Conservation (phyloP, 2,329 filamentous ascomycete species). For the Penicillium freii region DNA sequence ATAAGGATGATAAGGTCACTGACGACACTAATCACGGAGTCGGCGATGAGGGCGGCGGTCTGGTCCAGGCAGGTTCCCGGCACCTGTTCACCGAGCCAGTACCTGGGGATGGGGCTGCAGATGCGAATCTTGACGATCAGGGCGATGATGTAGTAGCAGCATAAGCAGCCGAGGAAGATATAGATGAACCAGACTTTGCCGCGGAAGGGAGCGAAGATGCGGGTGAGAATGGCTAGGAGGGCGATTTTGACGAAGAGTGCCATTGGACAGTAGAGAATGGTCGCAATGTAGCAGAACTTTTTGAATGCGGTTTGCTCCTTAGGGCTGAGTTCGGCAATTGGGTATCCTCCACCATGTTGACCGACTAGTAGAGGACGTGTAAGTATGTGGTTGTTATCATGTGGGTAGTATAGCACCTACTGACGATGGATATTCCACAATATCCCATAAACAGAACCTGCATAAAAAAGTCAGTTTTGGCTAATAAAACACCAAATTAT, state of each 20-base stretch:
- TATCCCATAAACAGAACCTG: slow-evolving; percentile 36
- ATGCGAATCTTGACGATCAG: slow-evolving; percentile 41
- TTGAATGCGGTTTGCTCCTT: slow-evolving; percentile 24
- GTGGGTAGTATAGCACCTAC: slow-evolving; percentile 13
- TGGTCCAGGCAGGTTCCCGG: slow-evolving; percentile 38
- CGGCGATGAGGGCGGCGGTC: slow-evolving; percentile 37
- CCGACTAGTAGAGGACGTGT: slow-evolving; percentile 22
- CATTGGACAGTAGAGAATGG: slow-evolving; percentile 43
- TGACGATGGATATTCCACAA: slow-evolving; percentile 30
- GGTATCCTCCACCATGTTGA: slow-evolving; percentile 38
- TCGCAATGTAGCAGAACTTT: slow-evolving; percentile 39
- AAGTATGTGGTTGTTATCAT: background rate
- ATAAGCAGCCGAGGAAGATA: slow-evolving; percentile 34
- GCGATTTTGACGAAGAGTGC: slow-evolving; percentile 40
- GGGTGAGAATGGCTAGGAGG: slow-evolving; percentile 39
- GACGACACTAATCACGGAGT: slow-evolving; percentile 41
- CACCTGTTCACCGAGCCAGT: slow-evolving; percentile 31
- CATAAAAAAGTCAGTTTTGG: background rate
- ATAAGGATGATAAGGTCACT: slow-evolving; percentile 39
- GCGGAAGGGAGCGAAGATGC: slow-evolving; percentile 39
- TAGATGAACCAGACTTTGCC: slow-evolving; percentile 37
- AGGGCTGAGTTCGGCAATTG: slow-evolving; percentile 27
- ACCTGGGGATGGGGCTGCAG: slow-evolving; percentile 37
- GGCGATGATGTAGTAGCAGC: slow-evolving; percentile 37
- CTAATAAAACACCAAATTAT: background rate